Base-by-base conservation (phyloP, 2,329 filamentous ascomycete genomes). In the Fusarium brevicatenulatum region DNA sequence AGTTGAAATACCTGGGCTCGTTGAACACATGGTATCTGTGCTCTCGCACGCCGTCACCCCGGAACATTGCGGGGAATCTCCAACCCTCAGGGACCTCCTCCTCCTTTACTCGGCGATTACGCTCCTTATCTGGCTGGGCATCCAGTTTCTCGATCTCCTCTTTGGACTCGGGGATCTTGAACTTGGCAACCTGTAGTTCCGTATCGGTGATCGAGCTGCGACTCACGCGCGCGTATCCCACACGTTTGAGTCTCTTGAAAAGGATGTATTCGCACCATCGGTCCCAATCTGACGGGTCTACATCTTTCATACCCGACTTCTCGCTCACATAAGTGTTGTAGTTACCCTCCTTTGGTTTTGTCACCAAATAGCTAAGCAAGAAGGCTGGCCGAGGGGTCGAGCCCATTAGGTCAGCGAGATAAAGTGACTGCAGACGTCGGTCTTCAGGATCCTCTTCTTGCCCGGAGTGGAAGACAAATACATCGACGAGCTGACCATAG, bases 181-280 rank as follows among this genome's bases (percentile, higher is more conserved):
- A 98, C 82, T 98, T 98, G 76, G 94, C 96, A 37, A 97, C 93
- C 86, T 99, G 96, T 62, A 99, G 87, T 84, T 99, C 96, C 5
- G 96, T 99, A 80, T 99, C 96, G 18, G 96, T 99, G 76, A 99
- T 98, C 4, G 94, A 97, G 76, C 91, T 91, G 76, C 96, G 88
- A 77, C 92, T 95, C 58, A 99, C 92, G 60, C 96, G 87, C 8
- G 96, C 96, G 81, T 99, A 99, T 3, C 94, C 95, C 1, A 93
- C 92, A 70, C 95, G 89, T 82, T 91, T 92, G 70, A 99, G 84
- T 18, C 91, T 91, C 86, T 98, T 98, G 87, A 94, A 99, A 32
- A 99, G 85, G 74, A 99, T 98, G 82, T 99, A 99, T 85, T 99
- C 95, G 85, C 96, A 99, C 96, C 96, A 99, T 62, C 96, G 88